Evolutionary conservation across 768 basidiomycete genomes (phyloP).

Genomic region (Rickenella mellea): DNA sequence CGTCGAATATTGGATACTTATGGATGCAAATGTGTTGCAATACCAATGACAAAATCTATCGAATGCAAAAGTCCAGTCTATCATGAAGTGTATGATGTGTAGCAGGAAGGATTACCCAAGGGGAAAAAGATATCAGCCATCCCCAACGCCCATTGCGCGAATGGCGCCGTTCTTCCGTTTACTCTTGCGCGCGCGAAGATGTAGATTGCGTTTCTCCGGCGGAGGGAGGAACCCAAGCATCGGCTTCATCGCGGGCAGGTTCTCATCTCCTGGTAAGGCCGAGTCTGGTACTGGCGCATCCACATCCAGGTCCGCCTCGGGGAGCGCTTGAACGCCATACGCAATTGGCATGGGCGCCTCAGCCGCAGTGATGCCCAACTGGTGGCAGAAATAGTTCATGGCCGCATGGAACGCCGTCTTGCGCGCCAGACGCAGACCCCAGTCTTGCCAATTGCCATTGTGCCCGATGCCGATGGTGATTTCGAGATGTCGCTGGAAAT

Average conservation of each 20-base stretch:
- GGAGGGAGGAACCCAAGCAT: slow-evolving; percentile 41
- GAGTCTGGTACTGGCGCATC: slow-evolving; percentile 1
- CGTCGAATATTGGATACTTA: too few relatives aligned
- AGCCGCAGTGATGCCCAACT: slow-evolving; percentile 56
- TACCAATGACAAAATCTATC: too few relatives aligned
- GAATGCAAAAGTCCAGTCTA: too few relatives aligned
- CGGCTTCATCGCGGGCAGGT: slow-evolving; percentile 14
- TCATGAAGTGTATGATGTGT: too few relatives aligned
- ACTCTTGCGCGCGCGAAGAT: slow-evolving; percentile 20
- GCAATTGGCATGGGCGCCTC: slow-evolving; percentile 55
- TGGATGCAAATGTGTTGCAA: too few relatives aligned
- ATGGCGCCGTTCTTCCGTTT: slow-evolving; percentile 25
- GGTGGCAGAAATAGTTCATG: slow-evolving; percentile 59
- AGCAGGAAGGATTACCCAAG: too few relatives aligned
- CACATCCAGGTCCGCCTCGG: neutral
- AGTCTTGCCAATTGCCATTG: slow-evolving; percentile 49
- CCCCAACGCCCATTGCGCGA: slow-evolving; percentile 20
- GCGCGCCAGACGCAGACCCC: slow-evolving; percentile 50
- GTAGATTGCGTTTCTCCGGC: slow-evolving; percentile 20
- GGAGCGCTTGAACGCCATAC: slow-evolving; percentile 26
- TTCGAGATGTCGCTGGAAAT: slow-evolving; percentile 56
- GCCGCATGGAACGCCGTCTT: slow-evolving; percentile 77
- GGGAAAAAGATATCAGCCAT: too few relatives aligned
- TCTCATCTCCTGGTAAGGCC: neutral
- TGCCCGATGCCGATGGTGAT: slow-evolving; percentile 57